phyloP scores from a whole-genome alignment of 1,284 basidiomycete genomes.

The Laetiporus sulphureus region DNA sequence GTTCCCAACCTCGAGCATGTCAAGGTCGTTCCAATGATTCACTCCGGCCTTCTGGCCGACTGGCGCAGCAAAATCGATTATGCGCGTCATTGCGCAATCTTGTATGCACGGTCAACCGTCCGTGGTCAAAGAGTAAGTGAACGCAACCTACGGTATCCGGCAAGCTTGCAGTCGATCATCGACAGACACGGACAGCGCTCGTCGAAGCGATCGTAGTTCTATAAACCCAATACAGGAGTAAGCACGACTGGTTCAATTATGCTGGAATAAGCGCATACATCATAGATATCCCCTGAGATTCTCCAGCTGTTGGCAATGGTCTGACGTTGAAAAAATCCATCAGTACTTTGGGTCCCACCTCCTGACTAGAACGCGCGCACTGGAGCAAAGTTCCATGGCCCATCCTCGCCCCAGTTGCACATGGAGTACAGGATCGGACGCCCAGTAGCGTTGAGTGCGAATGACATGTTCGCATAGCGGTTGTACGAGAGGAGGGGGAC shows the following conservation, averaged over 20 bases:
- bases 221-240: slow-evolving; percentile 3
- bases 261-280: slow-evolving; percentile 19
- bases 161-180: slow-evolving; percentile 34
- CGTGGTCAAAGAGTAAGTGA: not conserved
- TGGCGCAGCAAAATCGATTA: slow-evolving; percentile 34
- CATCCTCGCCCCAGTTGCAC: slow-evolving; percentile 43
- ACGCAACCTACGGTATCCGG: slow-evolving; percentile 27
- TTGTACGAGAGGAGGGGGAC: slow-evolving; percentile 34
- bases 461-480: slow-evolving; percentile 40
- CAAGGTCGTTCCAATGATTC: slow-evolving; percentile 37
- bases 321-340: slow-evolving; percentile 20
- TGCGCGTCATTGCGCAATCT: slow-evolving; percentile 32
- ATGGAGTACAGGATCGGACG: slow-evolving; percentile 41
- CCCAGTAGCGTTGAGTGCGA: slow-evolving; percentile 40
- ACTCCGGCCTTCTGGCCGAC: slow-evolving; percentile 33
- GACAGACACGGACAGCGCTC: slow-evolving; percentile 36
- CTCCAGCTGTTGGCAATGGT: slow-evolving; percentile 41
- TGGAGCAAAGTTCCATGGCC: slow-evolving; percentile 39
- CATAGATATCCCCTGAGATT: slow-evolving; percentile 37
- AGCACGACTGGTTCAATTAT: not conserved
- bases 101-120: not conserved
- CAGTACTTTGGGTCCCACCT: not conserved
- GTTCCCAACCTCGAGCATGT: slow-evolving; percentile 38
- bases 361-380: slow-evolving; percentile 12
- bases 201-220: slow-evolving; percentile 35